A percentile compares a stretch with the other conserved stretches of the same genome.
phyloP scores from a whole-genome alignment of 2,329 filamentous ascomycete species.

The Rhynchosporium agropyri region DNA sequence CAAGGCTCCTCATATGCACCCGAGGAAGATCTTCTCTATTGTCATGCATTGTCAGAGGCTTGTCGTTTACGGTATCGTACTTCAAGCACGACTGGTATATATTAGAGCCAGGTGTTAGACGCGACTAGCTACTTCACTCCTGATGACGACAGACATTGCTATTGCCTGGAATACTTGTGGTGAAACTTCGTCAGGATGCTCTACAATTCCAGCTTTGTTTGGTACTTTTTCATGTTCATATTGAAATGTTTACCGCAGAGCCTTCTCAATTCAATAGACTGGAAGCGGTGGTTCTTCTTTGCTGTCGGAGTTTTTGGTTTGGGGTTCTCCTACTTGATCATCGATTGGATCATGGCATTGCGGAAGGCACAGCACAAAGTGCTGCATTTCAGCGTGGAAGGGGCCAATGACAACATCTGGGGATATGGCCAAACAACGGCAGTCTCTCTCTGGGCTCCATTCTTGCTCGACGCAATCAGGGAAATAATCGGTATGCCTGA shows the following conservation, averaged over 20 bases:
- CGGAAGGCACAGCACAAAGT: background rate
- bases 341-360: background rate
- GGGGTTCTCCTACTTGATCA: background rate
- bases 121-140: background rate
- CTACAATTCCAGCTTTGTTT: background rate
- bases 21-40: background rate
- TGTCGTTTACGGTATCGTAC: background rate
- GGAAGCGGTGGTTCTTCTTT: background rate
- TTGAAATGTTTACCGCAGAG: background rate
- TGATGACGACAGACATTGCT: background rate
- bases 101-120: background rate
- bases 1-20: background rate
- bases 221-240: background rate
- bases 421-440: slow-evolving; percentile 5
- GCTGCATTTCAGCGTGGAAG: background rate
- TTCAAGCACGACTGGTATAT: background rate
- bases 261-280: background rate
- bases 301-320: background rate
- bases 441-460: background rate
- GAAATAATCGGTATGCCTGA: background rate
- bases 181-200: background rate
- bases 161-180: background rate
- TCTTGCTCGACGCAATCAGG: background rate
- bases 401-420: background rate
- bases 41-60: background rate